Conservation (phyloP, 139 green algal genomes). For the Chlorella ohadii region DNA sequence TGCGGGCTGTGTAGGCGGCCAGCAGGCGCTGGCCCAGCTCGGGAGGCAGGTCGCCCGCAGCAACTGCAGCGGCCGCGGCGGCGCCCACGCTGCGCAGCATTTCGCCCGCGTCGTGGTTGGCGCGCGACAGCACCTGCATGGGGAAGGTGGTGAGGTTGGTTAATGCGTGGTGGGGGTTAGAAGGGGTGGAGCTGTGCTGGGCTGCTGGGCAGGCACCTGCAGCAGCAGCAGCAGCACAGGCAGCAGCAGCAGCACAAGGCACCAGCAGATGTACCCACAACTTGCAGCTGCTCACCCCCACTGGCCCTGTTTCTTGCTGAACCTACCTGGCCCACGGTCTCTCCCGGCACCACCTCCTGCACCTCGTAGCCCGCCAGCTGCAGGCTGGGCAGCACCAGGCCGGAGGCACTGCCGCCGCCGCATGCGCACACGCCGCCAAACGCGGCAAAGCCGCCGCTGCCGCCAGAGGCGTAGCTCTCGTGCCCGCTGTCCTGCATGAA, state of each 20-base stretch:
- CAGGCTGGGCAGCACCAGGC: background rate
- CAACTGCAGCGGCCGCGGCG: background rate
- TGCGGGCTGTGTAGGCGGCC: constrained; percentile 1
- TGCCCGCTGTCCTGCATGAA: too few relatives aligned
- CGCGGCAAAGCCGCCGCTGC: background rate
- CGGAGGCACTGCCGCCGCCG: background rate
- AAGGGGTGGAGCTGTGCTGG: background rate
- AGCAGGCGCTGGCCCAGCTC: constrained; percentile 13
- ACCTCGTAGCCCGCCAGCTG: background rate
- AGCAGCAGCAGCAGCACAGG: background rate
- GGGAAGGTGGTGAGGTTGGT: constrained; percentile 19
- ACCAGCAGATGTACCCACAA: too few relatives aligned
- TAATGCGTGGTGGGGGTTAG: too few relatives aligned
- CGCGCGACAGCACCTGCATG: constrained; percentile 35
- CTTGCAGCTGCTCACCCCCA: too few relatives aligned
- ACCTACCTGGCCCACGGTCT: constrained; percentile 23
- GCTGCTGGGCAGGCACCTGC: background rate
- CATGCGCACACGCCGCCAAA: background rate
- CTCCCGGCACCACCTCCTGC: constrained; percentile 3
- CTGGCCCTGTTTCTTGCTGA: background rate
- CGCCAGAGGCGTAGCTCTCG: background rate
- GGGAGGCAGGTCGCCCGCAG: background rate
- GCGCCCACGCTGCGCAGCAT: constrained; percentile 31
- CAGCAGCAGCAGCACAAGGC: background rate
- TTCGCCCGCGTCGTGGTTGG: constrained; percentile 29